phyloP scores from a whole-genome alignment of 1,139 yeast species.

The Candida tetrigidarum region DNA sequence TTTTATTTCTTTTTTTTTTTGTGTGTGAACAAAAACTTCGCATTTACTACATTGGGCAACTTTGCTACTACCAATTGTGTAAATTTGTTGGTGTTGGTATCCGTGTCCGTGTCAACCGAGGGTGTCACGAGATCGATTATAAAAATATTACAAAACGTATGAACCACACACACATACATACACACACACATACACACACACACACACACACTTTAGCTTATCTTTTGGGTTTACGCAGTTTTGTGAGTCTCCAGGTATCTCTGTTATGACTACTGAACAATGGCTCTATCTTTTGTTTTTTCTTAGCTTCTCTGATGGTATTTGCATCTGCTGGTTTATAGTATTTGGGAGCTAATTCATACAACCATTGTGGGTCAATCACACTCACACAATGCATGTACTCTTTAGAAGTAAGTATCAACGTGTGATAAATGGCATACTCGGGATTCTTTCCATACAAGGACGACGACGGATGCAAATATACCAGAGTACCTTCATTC shows the following conservation, averaged over 20 bases:
- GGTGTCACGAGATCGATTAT: neutral
- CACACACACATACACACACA: no score
- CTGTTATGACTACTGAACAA: conserved; percentile 46
- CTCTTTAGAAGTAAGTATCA: conserved; percentile 81
- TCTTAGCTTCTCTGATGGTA: conserved; percentile 35
- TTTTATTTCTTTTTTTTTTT: no score
- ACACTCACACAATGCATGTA: conserved; percentile 89
- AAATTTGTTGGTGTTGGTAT: no score
- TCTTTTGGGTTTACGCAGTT: conserved; percentile 27
- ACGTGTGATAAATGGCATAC: conserved; percentile 82
- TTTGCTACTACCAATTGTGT: no score
- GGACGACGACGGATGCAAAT: conserved; percentile 88
- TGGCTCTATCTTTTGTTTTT: conserved; percentile 61
- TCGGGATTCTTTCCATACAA: conserved; percentile 75
- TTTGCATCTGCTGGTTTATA: conserved; percentile 64
- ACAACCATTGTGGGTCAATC: conserved; percentile 85
- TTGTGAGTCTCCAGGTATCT: conserved; percentile 49
- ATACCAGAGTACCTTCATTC: conserved; percentile 72
- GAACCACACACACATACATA: no score
- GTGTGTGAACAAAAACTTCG: no score
- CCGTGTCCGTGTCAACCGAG: neutral
- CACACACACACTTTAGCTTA: no score
- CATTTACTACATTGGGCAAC: no score
- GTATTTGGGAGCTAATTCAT: conserved; percentile 85
- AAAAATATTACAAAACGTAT: neutral